These are phyloP conservation scores for Nemania serpens DNA, from an alignment of 2,329 filamentous ascomycete genomes.

Conservation along the genomic window DNA sequence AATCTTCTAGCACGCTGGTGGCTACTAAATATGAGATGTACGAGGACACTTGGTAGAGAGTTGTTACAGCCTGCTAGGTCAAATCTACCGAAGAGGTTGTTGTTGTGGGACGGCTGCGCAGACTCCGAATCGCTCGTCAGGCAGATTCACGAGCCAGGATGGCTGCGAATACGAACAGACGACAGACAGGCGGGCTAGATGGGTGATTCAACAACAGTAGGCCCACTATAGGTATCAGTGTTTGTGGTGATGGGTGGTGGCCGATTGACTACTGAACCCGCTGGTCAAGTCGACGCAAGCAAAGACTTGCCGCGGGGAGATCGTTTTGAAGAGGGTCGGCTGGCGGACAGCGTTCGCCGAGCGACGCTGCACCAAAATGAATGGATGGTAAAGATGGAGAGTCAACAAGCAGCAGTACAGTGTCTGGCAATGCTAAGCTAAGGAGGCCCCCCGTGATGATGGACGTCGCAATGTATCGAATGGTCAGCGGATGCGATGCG, in stretches of 20 bases:
- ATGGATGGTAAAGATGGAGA: not conserved
- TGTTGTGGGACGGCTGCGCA: slow-evolving; percentile 25
- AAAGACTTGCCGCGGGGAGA: slow-evolving; percentile 29
- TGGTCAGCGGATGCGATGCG: not conserved
- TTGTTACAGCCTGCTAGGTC: slow-evolving; percentile 38
- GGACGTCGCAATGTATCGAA: not conserved
- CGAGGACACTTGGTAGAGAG: slow-evolving; percentile 33
- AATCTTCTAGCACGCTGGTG: slow-evolving; percentile 35
- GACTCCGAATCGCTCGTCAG: slow-evolving; percentile 18
- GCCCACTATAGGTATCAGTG: slow-evolving; percentile 23
- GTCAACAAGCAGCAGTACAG: slow-evolving; percentile 6
- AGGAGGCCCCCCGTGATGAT: not conserved
- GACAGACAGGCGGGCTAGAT: slow-evolving; percentile 5
- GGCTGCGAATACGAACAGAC: slow-evolving; percentile 21
- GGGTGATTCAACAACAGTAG: slow-evolving; percentile 10
- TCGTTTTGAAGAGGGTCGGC: not conserved
- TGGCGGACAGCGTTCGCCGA: not conserved
- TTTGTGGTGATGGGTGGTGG: slow-evolving; percentile 8
- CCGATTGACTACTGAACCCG: slow-evolving; percentile 30
- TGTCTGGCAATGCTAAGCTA: slow-evolving; percentile 1
- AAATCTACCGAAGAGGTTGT: slow-evolving; percentile 33
- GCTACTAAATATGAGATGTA: slow-evolving; percentile 37
- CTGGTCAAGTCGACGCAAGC: slow-evolving; percentile 28
- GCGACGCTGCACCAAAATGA: not conserved
- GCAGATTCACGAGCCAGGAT: slow-evolving; percentile 22